Conservation (phyloP, 1,284 basidiomycete species). For the Melampsora abietis-canadensis region DNA sequence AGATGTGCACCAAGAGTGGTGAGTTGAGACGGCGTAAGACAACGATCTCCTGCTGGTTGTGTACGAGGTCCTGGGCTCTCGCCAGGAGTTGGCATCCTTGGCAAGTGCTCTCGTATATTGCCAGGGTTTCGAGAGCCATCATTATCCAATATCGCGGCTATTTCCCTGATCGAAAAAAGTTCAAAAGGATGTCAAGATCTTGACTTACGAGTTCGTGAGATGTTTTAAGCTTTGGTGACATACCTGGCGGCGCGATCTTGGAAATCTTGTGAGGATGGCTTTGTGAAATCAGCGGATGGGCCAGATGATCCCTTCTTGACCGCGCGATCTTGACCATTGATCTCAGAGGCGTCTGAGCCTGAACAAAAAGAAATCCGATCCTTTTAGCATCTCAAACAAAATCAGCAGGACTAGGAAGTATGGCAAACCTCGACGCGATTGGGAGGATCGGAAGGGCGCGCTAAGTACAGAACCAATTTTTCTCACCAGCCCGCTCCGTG, state of each 20-base stretch:
- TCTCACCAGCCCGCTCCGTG: constrained; percentile 3
- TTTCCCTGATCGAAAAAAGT: background rate
- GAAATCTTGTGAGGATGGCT: too few species aligned
- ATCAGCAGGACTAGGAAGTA: background rate
- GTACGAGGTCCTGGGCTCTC: background rate
- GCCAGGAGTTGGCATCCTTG: constrained; percentile 17
- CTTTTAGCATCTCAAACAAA: background rate
- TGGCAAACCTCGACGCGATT: constrained; percentile 21
- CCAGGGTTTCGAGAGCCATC: background rate
- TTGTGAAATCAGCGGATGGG: too few species aligned
- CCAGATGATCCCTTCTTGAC: too few species aligned
- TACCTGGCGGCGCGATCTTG: too few species aligned
- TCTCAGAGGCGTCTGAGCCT: constrained; percentile 40
- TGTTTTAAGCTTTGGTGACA: too few species aligned
- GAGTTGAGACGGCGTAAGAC: constrained; percentile 3
- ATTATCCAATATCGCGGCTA: constrained; percentile 5
- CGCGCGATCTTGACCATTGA: background rate
- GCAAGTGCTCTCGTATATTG: constrained; percentile 16
- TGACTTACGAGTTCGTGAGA: too few species aligned
- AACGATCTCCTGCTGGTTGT: background rate
- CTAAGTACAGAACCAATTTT: constrained; percentile 26
- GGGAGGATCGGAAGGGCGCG: constrained; percentile 27
- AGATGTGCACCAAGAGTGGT: background rate
- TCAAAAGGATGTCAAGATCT: too few species aligned
- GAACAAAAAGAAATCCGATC: background rate